Evolutionary conservation across 495 filamentous ascomycete species (phyloP).

Genomic region (Parathielavia hyrcaniae): DNA sequence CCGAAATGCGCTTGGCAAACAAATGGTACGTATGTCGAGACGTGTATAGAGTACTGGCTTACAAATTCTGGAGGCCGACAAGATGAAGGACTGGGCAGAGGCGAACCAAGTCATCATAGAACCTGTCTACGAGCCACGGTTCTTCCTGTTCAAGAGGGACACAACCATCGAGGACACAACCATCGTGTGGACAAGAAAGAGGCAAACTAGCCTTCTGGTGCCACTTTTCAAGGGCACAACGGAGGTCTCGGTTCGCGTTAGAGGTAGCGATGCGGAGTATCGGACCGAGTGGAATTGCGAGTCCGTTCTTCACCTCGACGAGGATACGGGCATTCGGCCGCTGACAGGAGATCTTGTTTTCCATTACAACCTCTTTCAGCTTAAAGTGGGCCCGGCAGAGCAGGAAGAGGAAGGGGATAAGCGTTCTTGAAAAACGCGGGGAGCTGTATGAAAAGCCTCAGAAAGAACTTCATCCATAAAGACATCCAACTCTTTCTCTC

Average conservation of each 20-base stretch:
- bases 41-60: background rate
- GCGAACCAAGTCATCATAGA: background rate
- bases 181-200: background rate
- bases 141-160: background rate
- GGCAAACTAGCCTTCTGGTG: background rate
- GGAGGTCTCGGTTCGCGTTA: background rate
- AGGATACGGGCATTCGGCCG: background rate
- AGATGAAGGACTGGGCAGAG: background rate
- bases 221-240: background rate
- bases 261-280: background rate
- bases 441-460: background rate
- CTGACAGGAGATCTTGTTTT: background rate
- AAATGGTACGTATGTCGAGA: background rate
- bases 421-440: background rate
- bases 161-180: no score
- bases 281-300: background rate
- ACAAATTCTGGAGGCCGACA: background rate
- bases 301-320: background rate
- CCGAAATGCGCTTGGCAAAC: no score
- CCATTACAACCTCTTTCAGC: background rate
- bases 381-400: background rate
- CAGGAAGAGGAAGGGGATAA: background rate
- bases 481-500: background rate
- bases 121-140: background rate
- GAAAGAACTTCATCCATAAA: background rate